Conservation (phyloP, 768 basidiomycete species). For the Tricholoma hemisulphureum region DNA sequence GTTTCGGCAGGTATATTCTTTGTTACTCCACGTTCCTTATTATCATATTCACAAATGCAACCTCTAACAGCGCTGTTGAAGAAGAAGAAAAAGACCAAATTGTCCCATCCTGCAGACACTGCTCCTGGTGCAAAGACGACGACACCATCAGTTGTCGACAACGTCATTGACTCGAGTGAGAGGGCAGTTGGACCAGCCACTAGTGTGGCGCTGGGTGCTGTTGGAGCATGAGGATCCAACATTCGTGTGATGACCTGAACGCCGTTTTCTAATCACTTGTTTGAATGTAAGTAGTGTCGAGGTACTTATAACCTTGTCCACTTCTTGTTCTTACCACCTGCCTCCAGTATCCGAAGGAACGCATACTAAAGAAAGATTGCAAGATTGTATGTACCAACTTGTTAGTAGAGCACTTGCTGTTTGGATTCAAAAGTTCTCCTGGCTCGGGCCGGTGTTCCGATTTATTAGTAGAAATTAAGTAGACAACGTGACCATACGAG, state of each 20-base stretch:
- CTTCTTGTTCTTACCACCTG: background rate
- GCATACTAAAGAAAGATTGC: too few relatives aligned
- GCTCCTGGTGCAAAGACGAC: background rate
- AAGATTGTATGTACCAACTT: too few relatives aligned
- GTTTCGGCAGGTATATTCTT: constrained; percentile 69
- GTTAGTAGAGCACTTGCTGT: too few relatives aligned
- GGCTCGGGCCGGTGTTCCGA: background rate
- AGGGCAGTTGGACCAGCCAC: background rate
- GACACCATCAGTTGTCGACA: background rate
- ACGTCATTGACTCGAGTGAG: background rate
- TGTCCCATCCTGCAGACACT: constrained; percentile 7
- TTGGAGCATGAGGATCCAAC: background rate
- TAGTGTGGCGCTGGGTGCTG: background rate
- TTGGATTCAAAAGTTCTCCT: too few relatives aligned
- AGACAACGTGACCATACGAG: too few relatives aligned
- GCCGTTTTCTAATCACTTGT: background rate
- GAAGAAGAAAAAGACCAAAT: constrained; percentile 73
- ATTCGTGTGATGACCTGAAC: background rate
- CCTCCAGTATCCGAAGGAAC: too few relatives aligned
- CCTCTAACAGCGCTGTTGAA: constrained; percentile 59
- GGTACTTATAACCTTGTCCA: background rate
- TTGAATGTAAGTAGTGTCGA: background rate
- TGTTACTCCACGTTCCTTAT: background rate
- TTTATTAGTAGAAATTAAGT: background rate
- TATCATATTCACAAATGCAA: background rate